Conservation (phyloP, 371 early-diverging fungal genomes). For the Mucor piriformis region DNA sequence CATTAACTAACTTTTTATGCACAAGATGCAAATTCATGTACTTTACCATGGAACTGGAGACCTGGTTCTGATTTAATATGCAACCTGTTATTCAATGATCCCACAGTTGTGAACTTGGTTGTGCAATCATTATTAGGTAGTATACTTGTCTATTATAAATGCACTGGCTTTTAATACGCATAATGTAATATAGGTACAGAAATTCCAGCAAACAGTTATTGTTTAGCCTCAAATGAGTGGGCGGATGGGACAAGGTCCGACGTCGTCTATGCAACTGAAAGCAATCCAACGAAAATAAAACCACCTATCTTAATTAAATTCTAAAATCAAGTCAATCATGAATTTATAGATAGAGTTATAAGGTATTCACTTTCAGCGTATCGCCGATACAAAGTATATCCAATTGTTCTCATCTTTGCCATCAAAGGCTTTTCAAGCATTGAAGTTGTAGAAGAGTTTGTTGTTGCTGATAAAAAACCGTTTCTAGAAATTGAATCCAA, state of each 20-base stretch:
- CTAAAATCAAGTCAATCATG: neutral
- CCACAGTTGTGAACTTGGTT: slow-evolving; percentile 17
- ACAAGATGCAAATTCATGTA: slow-evolving; percentile 1
- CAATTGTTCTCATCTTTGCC: slow-evolving; percentile 14
- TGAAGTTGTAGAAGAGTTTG: slow-evolving; percentile 9
- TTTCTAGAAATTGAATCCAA: slow-evolving; percentile 6
- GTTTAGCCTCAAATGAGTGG: slow-evolving; percentile 16
- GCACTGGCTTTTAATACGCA: slow-evolving; percentile 7
- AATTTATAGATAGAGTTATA: slow-evolving; percentile 8
- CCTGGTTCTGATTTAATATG: slow-evolving; percentile 21
- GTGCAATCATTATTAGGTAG: slow-evolving; percentile 21
- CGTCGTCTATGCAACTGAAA: too few relatives aligned
- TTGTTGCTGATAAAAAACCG: neutral
- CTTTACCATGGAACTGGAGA: slow-evolving; percentile 9
- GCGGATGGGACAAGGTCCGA: neutral
- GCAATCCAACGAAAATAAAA: neutral
- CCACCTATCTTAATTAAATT: slow-evolving; percentile 18
- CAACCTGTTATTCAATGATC: slow-evolving; percentile 22
- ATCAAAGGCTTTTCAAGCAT: slow-evolving; percentile 15
- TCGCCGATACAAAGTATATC: slow-evolving; percentile 14
- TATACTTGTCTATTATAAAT: slow-evolving; percentile 5
- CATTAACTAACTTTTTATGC: slow-evolving; percentile 7
- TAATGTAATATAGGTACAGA: slow-evolving; percentile 8
- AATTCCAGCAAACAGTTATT: slow-evolving; percentile 13
- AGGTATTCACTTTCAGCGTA: slow-evolving; percentile 5